These are phyloP conservation scores for Phytopythium chamaehyphon DNA, from an alignment of 352 stramenopile genomes.

Conservation along the genomic window DNA sequence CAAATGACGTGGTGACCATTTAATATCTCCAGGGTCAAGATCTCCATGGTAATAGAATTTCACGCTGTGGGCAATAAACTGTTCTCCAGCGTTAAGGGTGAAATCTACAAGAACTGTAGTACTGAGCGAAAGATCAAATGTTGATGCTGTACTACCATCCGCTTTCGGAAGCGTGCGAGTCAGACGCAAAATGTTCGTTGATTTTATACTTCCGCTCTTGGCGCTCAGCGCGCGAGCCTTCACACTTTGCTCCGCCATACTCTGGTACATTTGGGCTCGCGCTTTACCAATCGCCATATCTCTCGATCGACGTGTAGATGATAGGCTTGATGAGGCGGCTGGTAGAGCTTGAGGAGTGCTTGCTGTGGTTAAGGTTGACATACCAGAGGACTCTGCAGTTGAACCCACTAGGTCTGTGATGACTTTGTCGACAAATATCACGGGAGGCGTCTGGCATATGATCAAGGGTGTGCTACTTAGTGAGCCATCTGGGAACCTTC, in stretches of 20 bases:
- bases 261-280: conserved; percentile 49
- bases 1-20: conserved; percentile 54
- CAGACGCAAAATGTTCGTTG: conserved; percentile 8
- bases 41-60: conserved; percentile 64
- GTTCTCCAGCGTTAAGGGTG: conserved; percentile 67
- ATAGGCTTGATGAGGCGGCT: too few relatives aligned
- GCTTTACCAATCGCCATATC: conserved; percentile 31
- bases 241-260: conserved; percentile 54
- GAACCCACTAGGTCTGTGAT: conserved; percentile 8
- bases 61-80: conserved; percentile 73
- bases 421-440: conserved; percentile 53
- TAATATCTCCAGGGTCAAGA: conserved; percentile 34
- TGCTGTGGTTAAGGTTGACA: too few relatives aligned
- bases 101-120: conserved; percentile 66
- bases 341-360: too few relatives aligned
- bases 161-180: conserved; percentile 18
- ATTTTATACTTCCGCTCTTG: neutral
- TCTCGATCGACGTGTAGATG: conserved; percentile 15
- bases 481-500: conserved; percentile 51
- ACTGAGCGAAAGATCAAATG: neutral
- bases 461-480: conserved; percentile 45
- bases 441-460: conserved; percentile 48
- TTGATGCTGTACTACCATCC: conserved; percentile 12
- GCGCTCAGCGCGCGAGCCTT: conserved; percentile 8
- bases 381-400: neutral